Conservation (phyloP, 2,329 filamentous ascomycete species). For the Xylaria sp. region DNA sequence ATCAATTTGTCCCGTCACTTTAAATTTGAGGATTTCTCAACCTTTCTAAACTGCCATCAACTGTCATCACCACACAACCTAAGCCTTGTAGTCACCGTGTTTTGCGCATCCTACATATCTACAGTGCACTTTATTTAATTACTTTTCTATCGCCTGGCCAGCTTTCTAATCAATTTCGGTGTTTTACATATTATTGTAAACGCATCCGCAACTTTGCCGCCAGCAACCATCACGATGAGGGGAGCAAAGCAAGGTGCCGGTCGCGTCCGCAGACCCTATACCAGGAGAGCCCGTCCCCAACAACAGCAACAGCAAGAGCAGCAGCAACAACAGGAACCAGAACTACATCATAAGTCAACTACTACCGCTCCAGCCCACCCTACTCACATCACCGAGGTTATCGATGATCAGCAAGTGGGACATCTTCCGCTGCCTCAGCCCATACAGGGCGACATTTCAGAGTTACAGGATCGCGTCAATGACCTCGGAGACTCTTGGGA, state of each 20-base stretch:
- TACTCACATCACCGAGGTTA: conserved; percentile 32
- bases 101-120: conserved; percentile 20
- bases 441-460: conserved; percentile 31
- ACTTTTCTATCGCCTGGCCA: not conserved
- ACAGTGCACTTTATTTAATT: conserved; percentile 13
- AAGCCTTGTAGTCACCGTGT: conserved; percentile 9
- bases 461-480: conserved; percentile 40
- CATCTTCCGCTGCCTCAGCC: conserved; percentile 37
- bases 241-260: conserved; percentile 33
- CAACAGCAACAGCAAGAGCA: conserved; percentile 9
- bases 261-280: conserved; percentile 35
- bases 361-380: conserved; percentile 3
- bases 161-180: conserved; percentile 10
- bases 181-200: conserved; percentile 22
- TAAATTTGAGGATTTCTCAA: conserved; percentile 10
- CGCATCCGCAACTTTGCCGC: conserved; percentile 3
- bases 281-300: conserved; percentile 31
- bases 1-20: conserved; percentile 20
- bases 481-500: conserved; percentile 54
- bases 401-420: conserved; percentile 41
- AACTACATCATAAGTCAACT: conserved; percentile 6
- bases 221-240: conserved; percentile 27
- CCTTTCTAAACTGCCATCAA: conserved; percentile 8
- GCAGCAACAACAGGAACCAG: not conserved
- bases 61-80: conserved; percentile 24